phyloP scores from a whole-genome alignment of 495 filamentous ascomycete genomes.

The Daldinia grandis region DNA sequence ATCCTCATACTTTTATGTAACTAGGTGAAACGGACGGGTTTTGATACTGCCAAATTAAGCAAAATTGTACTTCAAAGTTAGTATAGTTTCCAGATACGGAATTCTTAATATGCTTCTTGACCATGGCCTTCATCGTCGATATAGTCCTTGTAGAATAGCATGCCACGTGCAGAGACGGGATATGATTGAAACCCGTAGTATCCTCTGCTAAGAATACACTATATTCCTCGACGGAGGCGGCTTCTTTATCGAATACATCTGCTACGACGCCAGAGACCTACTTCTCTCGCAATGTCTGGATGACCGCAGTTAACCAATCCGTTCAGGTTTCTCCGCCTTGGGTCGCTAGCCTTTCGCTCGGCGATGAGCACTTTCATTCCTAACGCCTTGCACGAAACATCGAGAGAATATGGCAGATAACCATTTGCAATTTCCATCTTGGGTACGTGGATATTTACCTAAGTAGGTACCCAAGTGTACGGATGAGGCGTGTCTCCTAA shows the following conservation, averaged over 20 bases:
- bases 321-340: not conserved
- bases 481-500: not conserved
- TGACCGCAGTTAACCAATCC: not conserved
- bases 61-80: not conserved
- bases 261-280: not conserved
- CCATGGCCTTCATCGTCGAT: not conserved
- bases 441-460: too few species aligned
- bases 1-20: too few species aligned
- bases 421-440: not conserved
- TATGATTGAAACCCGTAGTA: not conserved
- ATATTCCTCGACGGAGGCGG: not conserved
- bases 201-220: not conserved
- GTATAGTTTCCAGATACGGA: not conserved
- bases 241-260: not conserved
- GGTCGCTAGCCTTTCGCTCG: not conserved
- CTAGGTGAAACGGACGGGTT: not conserved
- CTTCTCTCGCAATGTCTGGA: not conserved
- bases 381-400: not conserved
- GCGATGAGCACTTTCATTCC: not conserved
- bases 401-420: not conserved
- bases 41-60: not conserved
- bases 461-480: not conserved
- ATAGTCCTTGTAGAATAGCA: not conserved
- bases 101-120: not conserved
- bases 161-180: not conserved